A percentile compares a stretch with the other conserved stretches of the same genome.
Conservation (phyloP, 495 filamentous ascomycete species). For the Barbatosphaeria neglecta region DNA sequence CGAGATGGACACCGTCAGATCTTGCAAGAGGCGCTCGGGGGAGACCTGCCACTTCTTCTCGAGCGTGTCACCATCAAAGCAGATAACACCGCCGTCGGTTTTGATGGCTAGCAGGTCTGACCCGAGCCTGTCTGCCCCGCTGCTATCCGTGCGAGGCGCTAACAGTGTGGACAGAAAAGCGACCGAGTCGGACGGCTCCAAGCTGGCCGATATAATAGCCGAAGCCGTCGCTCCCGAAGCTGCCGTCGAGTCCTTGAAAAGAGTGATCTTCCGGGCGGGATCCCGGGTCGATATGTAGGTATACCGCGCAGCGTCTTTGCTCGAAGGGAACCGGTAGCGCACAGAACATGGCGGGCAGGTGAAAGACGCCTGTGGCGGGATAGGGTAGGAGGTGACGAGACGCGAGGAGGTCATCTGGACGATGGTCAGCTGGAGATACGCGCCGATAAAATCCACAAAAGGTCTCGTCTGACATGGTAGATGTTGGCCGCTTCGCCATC, state of each 20-base stretch:
- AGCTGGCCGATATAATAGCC: constrained; percentile 5
- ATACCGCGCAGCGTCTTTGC: constrained; percentile 47
- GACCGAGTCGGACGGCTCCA: neutral
- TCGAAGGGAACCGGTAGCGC: constrained; percentile 42
- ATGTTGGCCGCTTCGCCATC: constrained; percentile 88
- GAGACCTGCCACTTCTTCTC: constrained; percentile 26
- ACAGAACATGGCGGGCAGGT: constrained; percentile 68
- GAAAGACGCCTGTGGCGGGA: constrained; percentile 70
- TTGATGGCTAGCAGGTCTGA: constrained; percentile 26
- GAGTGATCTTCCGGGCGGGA: constrained; percentile 26
- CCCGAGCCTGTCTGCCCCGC: constrained; percentile 2
- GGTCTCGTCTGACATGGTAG: constrained; percentile 69
- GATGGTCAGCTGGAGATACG: constrained; percentile 8
- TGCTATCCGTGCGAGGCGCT: neutral
- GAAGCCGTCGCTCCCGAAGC: constrained; percentile 45
- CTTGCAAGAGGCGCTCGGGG: constrained; percentile 21
- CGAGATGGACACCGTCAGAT: constrained; percentile 16
- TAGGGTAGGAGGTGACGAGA: constrained; percentile 71
- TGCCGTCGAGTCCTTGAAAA: constrained; percentile 50
- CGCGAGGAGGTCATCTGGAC: constrained; percentile 66
- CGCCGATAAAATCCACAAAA: neutral
- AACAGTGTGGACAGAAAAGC: neutral
- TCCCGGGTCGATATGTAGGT: constrained; percentile 52
- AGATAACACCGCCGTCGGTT: constrained; percentile 23
- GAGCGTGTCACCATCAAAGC: constrained; percentile 28